Base-by-base conservation (phyloP, 2,329 filamentous ascomycete genomes). In the Malbranchea zuffiana region DNA sequence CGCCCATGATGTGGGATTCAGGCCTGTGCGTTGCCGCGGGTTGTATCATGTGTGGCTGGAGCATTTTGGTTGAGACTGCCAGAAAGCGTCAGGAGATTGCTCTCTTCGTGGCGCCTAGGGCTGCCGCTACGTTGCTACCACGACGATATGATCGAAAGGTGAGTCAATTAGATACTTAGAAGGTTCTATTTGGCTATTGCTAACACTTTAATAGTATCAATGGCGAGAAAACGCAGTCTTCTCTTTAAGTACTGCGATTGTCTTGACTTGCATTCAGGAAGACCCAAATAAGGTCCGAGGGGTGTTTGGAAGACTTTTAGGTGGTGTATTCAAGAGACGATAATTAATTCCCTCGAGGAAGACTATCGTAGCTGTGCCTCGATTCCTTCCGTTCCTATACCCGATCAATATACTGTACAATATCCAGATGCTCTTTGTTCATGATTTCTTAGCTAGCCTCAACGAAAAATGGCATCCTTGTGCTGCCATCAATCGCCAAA, bases 21-120 rank as follows among this genome's bases (percentile, higher is more conserved):
- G 66, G 66, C 10, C 52, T 85, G 6, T 87, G 82, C 49, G 74
- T 92, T 6, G 74, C 74, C 5, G 61, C 70, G 0, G 84, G 83
- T 5, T 88, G 83, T 56, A 57, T 75, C 37, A 62, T 85, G 27
- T 92, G 84, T 53, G 85, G 85, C 2, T 85, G 80, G 78, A 87
- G 82, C 59, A 76, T 90, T 30, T 63, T 92, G 30, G 60, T 85
- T 23, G 85, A 92, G 66, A 73, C 56, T 51, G 49, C 68, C 4
- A 65, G 67, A 30, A 71, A 81, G 44, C 68, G 80, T 39, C 78
- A 80, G 50, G 84, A 92, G 52, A 72, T 92, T 52, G 74, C 79
- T 6, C 67, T 90, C 25, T 92, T 92, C 54, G 83, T 90, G 28
- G 75, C 81, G 13, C 85, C 85, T 0, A 69, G 83, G 44, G 85